Conservation (phyloP, 2,329 filamentous ascomycete species). For the Meredithiella fracta region DNA sequence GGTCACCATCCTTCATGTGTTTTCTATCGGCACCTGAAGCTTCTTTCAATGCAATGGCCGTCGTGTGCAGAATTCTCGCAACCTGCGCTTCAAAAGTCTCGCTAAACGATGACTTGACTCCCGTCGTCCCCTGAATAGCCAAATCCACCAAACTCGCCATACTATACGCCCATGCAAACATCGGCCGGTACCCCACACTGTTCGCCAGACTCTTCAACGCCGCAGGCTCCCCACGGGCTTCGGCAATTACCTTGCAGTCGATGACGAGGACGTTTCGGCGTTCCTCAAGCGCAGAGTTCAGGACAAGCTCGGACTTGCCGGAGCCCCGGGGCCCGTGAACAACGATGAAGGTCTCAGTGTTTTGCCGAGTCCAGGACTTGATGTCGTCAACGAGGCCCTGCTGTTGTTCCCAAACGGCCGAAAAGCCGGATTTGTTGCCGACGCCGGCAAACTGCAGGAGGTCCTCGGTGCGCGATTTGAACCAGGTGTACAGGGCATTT, state of each 20-base stretch:
- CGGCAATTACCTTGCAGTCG: slow-evolving; percentile 85
- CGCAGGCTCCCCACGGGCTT: slow-evolving; percentile 71
- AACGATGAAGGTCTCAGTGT: slow-evolving; percentile 80
- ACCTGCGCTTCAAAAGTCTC: slow-evolving; percentile 83
- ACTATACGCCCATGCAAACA: slow-evolving; percentile 94
- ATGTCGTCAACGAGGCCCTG: slow-evolving; percentile 69
- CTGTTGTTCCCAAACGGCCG: slow-evolving; percentile 76
- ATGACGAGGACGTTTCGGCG: slow-evolving; percentile 66
- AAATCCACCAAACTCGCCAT: slow-evolving; percentile 84
- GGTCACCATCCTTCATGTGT: slow-evolving; percentile 52
- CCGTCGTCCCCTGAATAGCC: slow-evolving; percentile 83
- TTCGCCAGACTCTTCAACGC: slow-evolving; percentile 69
- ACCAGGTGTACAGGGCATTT: slow-evolving; percentile 61
- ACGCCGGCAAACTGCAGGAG: slow-evolving; percentile 40
- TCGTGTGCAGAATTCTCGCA: slow-evolving; percentile 75
- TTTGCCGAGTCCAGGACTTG: slow-evolving; percentile 72
- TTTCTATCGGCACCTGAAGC: slow-evolving; percentile 43
- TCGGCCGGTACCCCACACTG: slow-evolving; percentile 76
- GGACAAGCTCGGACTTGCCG: slow-evolving; percentile 73
- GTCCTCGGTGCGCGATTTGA: slow-evolving; percentile 54
- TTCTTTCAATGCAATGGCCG: slow-evolving; percentile 59
- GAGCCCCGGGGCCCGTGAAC: slow-evolving; percentile 84
- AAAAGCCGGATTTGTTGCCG: slow-evolving; percentile 51
- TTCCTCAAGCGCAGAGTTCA: slow-evolving; percentile 66
- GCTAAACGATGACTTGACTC: slow-evolving; percentile 84